A percentile compares a stretch with the other conserved stretches of the same genome.
phyloP scores from a whole-genome alignment of 805 yeast species.

The Candida pseudofarinosa region DNA sequence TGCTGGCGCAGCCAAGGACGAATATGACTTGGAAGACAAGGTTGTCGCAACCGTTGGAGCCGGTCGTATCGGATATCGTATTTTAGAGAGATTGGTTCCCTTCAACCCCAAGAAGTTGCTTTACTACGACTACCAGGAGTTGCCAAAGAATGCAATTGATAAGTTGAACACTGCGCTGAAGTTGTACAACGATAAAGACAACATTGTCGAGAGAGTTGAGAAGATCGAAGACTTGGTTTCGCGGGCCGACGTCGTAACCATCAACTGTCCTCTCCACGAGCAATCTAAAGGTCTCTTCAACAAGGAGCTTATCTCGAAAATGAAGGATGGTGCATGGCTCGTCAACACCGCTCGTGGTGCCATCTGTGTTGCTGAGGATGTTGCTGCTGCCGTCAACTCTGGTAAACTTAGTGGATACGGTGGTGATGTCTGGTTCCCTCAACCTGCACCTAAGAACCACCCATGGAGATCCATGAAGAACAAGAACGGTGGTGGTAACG shows the following conservation, averaged over 20 bases:
- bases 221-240: conserved; percentile 61
- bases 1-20: conserved; percentile 69
- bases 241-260: conserved; percentile 68
- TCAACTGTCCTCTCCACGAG: conserved; percentile 75
- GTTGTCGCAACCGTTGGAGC: conserved; percentile 78
- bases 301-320: conserved; percentile 59
- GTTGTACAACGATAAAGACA: conserved; percentile 45
- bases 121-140: conserved; percentile 71
- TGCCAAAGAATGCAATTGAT: conserved; percentile 48
- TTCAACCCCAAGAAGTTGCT: conserved; percentile 71
- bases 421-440: conserved; percentile 85
- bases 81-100: conserved; percentile 65
- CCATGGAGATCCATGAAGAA: conserved; percentile 74
- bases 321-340: conserved; percentile 70
- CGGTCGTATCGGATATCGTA: conserved; percentile 77
- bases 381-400: conserved; percentile 64
- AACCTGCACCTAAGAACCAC: conserved; percentile 73
- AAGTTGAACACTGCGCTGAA: conserved; percentile 34
- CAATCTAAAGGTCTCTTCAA: conserved; percentile 64
- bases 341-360: conserved; percentile 85
- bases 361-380: conserved; percentile 66
- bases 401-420: conserved; percentile 78
- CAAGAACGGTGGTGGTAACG: conserved; percentile 70
- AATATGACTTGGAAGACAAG: conserved; percentile 72
- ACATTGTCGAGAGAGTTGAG: conserved; percentile 55